phyloP scores from a whole-genome alignment of 495 filamentous ascomycete species.

The Penicillium lagena region DNA sequence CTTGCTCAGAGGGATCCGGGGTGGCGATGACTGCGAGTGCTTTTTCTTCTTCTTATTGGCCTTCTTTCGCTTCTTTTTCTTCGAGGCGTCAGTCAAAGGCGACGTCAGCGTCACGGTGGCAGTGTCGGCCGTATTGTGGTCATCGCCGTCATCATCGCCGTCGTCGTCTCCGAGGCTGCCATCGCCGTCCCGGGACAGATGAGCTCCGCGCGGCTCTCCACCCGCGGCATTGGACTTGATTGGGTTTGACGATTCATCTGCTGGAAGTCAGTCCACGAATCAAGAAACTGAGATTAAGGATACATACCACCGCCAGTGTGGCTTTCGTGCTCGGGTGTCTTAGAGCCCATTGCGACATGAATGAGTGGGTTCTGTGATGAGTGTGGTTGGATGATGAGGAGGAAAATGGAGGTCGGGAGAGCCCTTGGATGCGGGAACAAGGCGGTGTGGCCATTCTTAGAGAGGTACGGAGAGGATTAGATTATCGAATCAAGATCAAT shows the following conservation, averaged over 20 bases:
- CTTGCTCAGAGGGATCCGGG: constrained; percentile 42
- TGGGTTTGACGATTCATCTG: constrained; percentile 17
- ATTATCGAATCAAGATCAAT: too few species aligned
- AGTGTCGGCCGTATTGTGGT: constrained; percentile 17
- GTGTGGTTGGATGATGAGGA: too few species aligned
- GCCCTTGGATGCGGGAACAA: too few species aligned
- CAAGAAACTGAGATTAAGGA: not conserved
- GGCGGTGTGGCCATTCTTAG: too few species aligned
- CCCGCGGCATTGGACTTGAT: constrained; percentile 36
- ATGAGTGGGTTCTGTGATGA: constrained; percentile 1
- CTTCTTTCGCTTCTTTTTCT: constrained; percentile 51
- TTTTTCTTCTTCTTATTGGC: constrained; percentile 47
- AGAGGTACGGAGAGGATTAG: too few species aligned
- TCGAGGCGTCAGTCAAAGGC: constrained; percentile 11
- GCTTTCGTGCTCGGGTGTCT: constrained; percentile 19
- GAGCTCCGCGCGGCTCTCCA: constrained; percentile 26
- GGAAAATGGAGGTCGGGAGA: too few species aligned
- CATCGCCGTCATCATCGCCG: constrained; percentile 51
- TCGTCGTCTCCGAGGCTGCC: constrained; percentile 41
- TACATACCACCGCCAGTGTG: constrained; percentile 18
- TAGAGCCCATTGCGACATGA: constrained; percentile 26
- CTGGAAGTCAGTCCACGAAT: not conserved
- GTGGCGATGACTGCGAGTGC: constrained; percentile 44
- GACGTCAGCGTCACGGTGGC: constrained; percentile 14
- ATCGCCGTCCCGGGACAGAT: constrained; percentile 36